phyloP scores from a whole-genome alignment of 2,329 filamentous ascomycete species.

The Eutypa lata region DNA sequence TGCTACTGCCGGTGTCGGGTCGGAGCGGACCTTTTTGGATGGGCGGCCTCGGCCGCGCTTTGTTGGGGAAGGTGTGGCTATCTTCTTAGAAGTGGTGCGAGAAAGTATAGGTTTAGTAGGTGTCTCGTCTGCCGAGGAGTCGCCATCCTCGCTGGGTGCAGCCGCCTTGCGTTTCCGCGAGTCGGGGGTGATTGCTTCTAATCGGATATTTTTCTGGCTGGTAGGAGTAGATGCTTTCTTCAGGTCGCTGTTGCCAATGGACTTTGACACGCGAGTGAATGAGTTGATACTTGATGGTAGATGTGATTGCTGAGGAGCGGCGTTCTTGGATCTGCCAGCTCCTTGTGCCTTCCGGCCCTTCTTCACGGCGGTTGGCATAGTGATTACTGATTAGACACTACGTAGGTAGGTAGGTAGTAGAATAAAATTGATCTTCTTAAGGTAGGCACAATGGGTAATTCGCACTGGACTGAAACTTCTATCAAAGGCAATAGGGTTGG shows the following conservation, averaged over 20 bases:
- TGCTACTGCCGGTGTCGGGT: constrained; percentile 13
- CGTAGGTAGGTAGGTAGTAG: background rate
- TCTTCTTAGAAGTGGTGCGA: constrained; percentile 3
- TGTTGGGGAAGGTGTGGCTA: constrained; percentile 1
- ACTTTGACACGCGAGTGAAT: constrained; percentile 49
- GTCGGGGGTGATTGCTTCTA: constrained; percentile 32
- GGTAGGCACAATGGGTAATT: background rate
- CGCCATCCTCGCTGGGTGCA: constrained; percentile 22
- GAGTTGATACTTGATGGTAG: constrained; percentile 35
- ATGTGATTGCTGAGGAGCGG: constrained; percentile 21
- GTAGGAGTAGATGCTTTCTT: constrained; percentile 32
- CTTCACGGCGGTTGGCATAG: constrained; percentile 24
- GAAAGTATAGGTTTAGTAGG: constrained; percentile 16
- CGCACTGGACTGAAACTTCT: background rate
- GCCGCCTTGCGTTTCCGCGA: constrained; percentile 33
- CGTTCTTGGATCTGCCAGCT: constrained; percentile 19
- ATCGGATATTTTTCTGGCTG: constrained; percentile 41
- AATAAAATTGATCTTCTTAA: background rate
- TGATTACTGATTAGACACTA: constrained; percentile 5
- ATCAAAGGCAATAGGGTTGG: too few relatives aligned
- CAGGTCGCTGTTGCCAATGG: constrained; percentile 23
- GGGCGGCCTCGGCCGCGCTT: constrained; percentile 26
- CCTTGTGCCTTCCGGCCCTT: constrained; percentile 22
- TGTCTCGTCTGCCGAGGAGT: constrained; percentile 27
- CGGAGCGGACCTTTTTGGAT: constrained; percentile 22